Base-by-base conservation (phyloP, 2,329 filamentous ascomycete genomes). In the Neospermospora avenae region DNA sequence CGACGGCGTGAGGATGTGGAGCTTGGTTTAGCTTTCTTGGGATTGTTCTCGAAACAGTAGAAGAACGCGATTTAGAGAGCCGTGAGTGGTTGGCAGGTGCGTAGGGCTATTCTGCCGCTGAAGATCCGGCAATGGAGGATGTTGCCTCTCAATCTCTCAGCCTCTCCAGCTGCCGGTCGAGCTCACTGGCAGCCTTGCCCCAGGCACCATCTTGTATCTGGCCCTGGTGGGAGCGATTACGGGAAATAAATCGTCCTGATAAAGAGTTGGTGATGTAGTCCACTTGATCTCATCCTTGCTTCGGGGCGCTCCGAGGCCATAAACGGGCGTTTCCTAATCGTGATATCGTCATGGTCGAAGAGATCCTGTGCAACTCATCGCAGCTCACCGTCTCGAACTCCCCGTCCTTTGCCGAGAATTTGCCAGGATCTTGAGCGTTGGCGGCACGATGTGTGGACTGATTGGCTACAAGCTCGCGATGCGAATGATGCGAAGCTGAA, bases 31-130 rank as follows among this genome's bases (percentile, higher is more conserved):
- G 48, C 48, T 22, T 51, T 51, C 28, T 51, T 28, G 16, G 48
- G 24, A 14, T 14, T 51, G 28, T 51, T 51, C 48, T 51, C 48
- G 48, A 51, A 51, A 51, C 48, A 37, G 48, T 24, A 51, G 48
- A 51, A 51, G 28, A 51, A 22, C 35, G 31, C 48, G 48, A 51
- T 8, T 49, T n/a, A 28, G 8, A 34, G 16, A 28, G 46, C 46
- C 25, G 46, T 49, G 46, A 49, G 18, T 20, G n/a, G n/a, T 49
- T 25, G 25, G 25, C 28, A 34, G 46, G 7, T n/a, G 3, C 7
- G n/a, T 20, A 42, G n/a, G 39, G 39, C 39, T 51, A 10, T 35
- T 16, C 48, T 51, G 48, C 48, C 18, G 46, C 22, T 24, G 31
- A 22, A 37, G 48, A 51, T 51, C 48, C 48, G 48, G 48, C 18